Percentiles rank a stretch among this genome's conserved stretches.
Conservation (phyloP, 257 asterid genomes). For the Coffea eugenioides region DNA sequence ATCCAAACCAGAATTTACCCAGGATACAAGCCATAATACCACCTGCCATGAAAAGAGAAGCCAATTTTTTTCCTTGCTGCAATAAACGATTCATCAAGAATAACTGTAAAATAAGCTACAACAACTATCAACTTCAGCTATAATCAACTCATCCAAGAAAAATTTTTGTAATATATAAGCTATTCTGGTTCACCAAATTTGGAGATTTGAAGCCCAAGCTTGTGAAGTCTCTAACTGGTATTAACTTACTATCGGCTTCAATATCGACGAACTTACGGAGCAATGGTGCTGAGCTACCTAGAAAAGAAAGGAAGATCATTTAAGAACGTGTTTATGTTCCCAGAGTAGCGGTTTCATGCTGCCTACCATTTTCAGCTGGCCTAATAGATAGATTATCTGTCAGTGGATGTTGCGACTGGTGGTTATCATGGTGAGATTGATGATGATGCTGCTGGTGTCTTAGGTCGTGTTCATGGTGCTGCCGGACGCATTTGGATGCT, state of each 20-base stretch:
- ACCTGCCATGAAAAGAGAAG: too few species aligned
- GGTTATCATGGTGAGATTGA: conserved; percentile 15
- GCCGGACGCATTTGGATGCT: conserved; percentile 15
- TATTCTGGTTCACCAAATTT: background rate
- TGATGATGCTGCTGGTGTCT: conserved; percentile 16
- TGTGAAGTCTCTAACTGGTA: background rate
- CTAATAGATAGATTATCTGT: conserved; percentile 18
- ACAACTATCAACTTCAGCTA: too few species aligned
- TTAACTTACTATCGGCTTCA: too few species aligned
- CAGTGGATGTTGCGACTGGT: conserved; percentile 29
- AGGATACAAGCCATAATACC: too few species aligned
- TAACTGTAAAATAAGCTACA: background rate
- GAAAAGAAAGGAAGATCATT: background rate
- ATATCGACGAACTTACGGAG: background rate
- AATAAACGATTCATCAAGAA: background rate
- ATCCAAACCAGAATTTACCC: background rate
- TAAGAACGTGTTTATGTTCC: conserved; percentile 9
- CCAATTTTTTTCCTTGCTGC: background rate
- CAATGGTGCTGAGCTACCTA: background rate
- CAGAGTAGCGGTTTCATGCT: conserved; percentile 33
- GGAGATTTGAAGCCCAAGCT: background rate
- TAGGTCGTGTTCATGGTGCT: conserved; percentile 26
- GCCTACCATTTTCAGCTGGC: conserved; percentile 29
- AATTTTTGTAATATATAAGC: too few species aligned
- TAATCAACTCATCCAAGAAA: background rate